phyloP scores from a whole-genome alignment of 768 basidiomycete genomes.

The Imleria badia region DNA sequence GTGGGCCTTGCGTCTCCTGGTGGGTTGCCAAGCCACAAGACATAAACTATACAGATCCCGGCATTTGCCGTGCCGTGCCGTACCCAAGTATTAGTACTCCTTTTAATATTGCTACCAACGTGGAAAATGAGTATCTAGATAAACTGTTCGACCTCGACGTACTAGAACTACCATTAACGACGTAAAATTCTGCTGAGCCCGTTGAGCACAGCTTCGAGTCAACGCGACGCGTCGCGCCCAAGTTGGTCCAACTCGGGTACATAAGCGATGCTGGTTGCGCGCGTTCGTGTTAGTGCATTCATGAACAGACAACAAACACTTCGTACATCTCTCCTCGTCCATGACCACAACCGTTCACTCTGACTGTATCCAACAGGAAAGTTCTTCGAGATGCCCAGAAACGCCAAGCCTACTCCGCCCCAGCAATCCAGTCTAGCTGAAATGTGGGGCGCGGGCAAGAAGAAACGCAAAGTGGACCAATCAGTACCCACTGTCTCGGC shows the following conservation, averaged over 20 bases:
- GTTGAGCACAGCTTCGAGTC: too few relatives aligned
- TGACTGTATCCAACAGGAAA: constrained; percentile 45
- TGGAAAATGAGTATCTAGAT: too few relatives aligned
- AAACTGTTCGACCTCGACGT: too few relatives aligned
- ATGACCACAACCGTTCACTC: not conserved
- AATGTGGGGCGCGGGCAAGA: constrained; percentile 64
- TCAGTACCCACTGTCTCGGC: constrained; percentile 20
- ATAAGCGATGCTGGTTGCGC: constrained; percentile 25
- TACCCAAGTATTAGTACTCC: too few relatives aligned
- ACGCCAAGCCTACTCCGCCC: constrained; percentile 60
- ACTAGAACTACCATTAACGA: too few relatives aligned
- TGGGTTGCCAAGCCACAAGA: constrained; percentile 35
- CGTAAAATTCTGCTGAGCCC: too few relatives aligned
- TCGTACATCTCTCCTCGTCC: constrained; percentile 38
- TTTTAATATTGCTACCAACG: too few relatives aligned
- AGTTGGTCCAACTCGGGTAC: not conserved
- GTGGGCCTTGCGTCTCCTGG: not conserved
- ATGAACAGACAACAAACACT: constrained; percentile 80
- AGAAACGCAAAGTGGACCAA: constrained; percentile 26
- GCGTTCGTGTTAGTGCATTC: constrained; percentile 13
- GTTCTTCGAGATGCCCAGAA: constrained; percentile 74
- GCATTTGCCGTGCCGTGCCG: constrained; percentile 32
- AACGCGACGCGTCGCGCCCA: too few relatives aligned
- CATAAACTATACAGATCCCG: constrained; percentile 43
- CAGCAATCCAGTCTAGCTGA: constrained; percentile 80